These are phyloP conservation scores for Cicer yamashitae DNA, from an alignment of 306 rosid genomes.

Conservation along the genomic window DNA sequence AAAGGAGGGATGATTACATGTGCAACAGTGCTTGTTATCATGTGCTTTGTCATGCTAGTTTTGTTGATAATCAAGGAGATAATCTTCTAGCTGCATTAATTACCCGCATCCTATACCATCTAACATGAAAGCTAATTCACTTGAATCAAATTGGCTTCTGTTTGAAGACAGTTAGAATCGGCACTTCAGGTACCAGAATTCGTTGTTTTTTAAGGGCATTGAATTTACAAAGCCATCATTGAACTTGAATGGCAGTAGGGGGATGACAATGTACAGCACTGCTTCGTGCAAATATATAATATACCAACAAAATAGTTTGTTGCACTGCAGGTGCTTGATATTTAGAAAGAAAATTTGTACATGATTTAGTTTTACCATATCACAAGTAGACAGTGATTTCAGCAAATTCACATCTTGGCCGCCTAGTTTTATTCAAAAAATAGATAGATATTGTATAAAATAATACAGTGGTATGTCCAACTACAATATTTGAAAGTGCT, in stretches of 20 bases:
- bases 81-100: conserved; percentile 46
- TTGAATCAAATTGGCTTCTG: conserved; percentile 11
- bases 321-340: neutral
- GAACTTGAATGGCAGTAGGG: conserved; percentile 26
- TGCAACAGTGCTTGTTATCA: conserved; percentile 75
- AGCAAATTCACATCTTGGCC: neutral
- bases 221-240: conserved; percentile 9
- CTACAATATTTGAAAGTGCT: neutral
- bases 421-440: neutral
- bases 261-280: conserved; percentile 18
- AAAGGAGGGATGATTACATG: conserved; percentile 82
- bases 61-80: conserved; percentile 74
- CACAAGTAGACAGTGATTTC: conserved; percentile 19
- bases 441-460: conserved; percentile 1
- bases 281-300: conserved; percentile 19
- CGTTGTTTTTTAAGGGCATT: conserved; percentile 12
- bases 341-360: neutral
- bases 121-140: conserved; percentile 31
- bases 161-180: conserved; percentile 23
- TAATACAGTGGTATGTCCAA: neutral
- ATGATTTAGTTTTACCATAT: conserved; percentile 4
- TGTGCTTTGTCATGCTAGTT: conserved; percentile 78
- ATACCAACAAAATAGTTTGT: conserved; percentile 2
- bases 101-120: neutral
- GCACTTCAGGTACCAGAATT: conserved; percentile 22